Evolutionary conservation across 495 filamentous ascomycete genomes (phyloP).

Genomic region (Monascus purpureus): DNA sequence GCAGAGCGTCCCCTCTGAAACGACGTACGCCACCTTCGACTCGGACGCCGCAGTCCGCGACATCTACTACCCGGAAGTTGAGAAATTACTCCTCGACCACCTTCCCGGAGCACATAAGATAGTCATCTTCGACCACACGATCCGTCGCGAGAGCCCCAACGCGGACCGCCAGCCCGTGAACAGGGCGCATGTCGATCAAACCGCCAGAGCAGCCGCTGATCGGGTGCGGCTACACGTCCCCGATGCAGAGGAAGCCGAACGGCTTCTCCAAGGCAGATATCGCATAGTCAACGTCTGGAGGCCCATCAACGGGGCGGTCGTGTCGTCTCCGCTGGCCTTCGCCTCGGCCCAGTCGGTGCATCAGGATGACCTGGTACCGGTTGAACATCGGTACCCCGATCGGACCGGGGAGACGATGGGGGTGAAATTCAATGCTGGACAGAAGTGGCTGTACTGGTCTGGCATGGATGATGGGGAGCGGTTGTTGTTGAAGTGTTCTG

Average conservation of each 20-base stretch:
- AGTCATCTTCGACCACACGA: conserved; percentile 81
- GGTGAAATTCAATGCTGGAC: conserved; percentile 41
- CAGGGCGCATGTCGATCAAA: conserved; percentile 76
- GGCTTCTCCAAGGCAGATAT: conserved; percentile 46
- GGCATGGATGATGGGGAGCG: conserved; percentile 65
- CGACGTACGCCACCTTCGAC: conserved; percentile 42
- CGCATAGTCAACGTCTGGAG: conserved; percentile 86
- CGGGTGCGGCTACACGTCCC: conserved; percentile 53
- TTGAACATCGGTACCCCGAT: conserved; percentile 64
- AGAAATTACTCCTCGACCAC: conserved; percentile 44
- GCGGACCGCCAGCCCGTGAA: conserved; percentile 51
- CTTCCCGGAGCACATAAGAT: conserved; percentile 49
- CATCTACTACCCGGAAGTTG: conserved; percentile 76
- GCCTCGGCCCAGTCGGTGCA: conserved; percentile 46
- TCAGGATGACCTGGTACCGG: conserved; percentile 50
- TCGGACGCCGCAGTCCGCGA: conserved; percentile 47
- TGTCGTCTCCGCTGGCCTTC: conserved; percentile 55
- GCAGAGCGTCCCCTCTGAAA: conserved; percentile 30
- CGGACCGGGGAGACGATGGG: conserved; percentile 66
- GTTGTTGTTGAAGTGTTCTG: conserved; percentile 71
- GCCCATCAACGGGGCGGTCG: conserved; percentile 59
- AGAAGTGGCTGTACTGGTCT: conserved; percentile 68
- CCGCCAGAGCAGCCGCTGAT: conserved; percentile 40
- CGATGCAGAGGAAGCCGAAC: conserved; percentile 39
- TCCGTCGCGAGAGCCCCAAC: conserved; percentile 44